Evolutionary conservation across 1,284 basidiomycete genomes (phyloP).

Genomic region (Quambalaria eucalypti): DNA sequence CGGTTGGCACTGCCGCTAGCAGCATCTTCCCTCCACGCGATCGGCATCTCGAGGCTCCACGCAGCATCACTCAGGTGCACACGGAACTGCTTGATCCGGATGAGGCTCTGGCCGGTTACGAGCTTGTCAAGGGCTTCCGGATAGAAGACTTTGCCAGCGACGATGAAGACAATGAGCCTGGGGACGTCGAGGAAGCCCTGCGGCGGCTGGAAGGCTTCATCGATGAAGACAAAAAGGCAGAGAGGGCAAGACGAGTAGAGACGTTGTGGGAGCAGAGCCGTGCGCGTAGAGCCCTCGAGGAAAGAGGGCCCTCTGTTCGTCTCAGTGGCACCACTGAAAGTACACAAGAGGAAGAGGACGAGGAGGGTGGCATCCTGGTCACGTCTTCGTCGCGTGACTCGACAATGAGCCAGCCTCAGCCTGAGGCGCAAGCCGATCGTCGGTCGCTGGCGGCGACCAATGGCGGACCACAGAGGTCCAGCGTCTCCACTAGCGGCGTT

Average conservation of each 20-base stretch:
- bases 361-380: too few species aligned
- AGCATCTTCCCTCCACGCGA: neutral
- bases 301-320: too few species aligned
- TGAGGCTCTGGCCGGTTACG: conserved; percentile 35
- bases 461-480: too few species aligned
- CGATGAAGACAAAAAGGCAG: conserved; percentile 33
- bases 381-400: too few species aligned
- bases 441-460: too few species aligned
- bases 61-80: conserved; percentile 12
- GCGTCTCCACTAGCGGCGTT: too few species aligned
- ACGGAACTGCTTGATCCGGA: conserved; percentile 39
- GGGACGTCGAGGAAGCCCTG: conserved; percentile 37
- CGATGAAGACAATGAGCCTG: conserved; percentile 31
- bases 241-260: conserved; percentile 26
- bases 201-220: conserved; percentile 37
- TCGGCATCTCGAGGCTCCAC: neutral
- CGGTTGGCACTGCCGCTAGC: neutral
- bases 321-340: too few species aligned
- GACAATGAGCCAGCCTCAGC: too few species aligned
- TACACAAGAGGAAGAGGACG: neutral
- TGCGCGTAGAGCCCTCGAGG: conserved; percentile 1
- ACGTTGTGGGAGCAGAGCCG: conserved; percentile 20
- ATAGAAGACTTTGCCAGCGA: conserved; percentile 23
- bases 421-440: too few species aligned
- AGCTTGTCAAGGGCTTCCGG: conserved; percentile 38